Percentiles rank a stretch among this genome's conserved stretches.
Evolutionary conservation across 2,329 filamentous ascomycete genomes (phyloP).

Genomic region (Atkinsonella hypoxylon): DNA sequence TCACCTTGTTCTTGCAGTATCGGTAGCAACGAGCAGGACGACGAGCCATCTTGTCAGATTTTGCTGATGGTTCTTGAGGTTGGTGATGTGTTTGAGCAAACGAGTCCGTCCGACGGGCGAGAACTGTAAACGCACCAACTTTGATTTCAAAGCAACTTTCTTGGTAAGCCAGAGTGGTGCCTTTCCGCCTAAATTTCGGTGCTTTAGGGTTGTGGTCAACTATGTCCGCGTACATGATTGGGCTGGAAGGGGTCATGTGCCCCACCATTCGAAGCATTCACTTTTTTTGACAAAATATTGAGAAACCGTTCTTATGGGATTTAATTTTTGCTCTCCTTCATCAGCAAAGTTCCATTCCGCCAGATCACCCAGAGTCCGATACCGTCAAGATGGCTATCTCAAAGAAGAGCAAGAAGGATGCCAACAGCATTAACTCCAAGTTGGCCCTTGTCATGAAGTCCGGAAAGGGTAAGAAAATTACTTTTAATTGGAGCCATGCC

Average conservation of each 20-base stretch:
- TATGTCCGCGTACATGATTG: neutral
- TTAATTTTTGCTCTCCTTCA: neutral
- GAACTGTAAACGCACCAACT: constrained; percentile 18
- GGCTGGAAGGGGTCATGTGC: neutral
- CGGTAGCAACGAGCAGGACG: constrained; percentile 99
- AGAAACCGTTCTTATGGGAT: neutral
- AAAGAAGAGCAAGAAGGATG: constrained; percentile 80
- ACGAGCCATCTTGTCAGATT: constrained; percentile 90
- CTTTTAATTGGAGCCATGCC: neutral
- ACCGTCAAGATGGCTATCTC: constrained; percentile 49
- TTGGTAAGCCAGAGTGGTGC: constrained; percentile 19
- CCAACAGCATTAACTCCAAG: constrained; percentile 55
- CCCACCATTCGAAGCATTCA: neutral
- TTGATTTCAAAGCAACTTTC: constrained; percentile 44
- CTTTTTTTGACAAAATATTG: neutral
- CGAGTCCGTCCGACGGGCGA: constrained; percentile 16
- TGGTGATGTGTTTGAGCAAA: constrained; percentile 25
- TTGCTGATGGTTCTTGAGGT: constrained; percentile 20
- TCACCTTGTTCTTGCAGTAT: constrained; percentile 99
- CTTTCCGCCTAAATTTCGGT: constrained; percentile 26
- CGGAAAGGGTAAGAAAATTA: constrained; percentile 56
- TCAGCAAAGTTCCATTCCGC: constrained; percentile 16
- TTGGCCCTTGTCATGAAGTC: constrained; percentile 52
- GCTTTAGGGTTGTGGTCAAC: constrained; percentile 25
- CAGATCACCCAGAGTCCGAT: constrained; percentile 21